Evolutionary conservation across 805 yeast genomes (phyloP).

Genomic region (Ogataea kodamae): DNA sequence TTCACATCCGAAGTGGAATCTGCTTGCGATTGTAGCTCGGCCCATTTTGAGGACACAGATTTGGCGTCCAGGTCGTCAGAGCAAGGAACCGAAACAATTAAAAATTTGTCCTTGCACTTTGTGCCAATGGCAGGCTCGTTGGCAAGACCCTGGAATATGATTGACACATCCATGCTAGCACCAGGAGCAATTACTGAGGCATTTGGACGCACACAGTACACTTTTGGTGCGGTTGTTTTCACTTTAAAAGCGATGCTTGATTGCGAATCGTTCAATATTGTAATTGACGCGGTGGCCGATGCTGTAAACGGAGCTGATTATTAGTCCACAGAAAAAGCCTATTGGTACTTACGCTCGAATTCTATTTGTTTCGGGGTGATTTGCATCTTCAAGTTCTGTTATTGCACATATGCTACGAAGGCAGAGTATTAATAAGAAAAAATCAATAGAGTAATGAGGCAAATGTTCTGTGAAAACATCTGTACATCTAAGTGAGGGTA

Average conservation of each 20-base stretch:
- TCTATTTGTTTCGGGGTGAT: constrained; percentile 71
- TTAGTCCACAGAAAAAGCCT: constrained; percentile 3
- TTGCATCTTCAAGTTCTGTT: constrained; percentile 45
- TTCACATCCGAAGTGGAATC: constrained; percentile 28
- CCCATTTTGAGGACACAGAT: constrained; percentile 67
- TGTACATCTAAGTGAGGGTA: constrained; percentile 12
- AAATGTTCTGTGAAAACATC: constrained; percentile 12
- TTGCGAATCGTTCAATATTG: constrained; percentile 52
- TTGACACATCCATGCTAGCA: constrained; percentile 64
- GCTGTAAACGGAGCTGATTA: constrained; percentile 67
- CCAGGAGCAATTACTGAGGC: constrained; percentile 81
- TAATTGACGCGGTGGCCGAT: constrained; percentile 61
- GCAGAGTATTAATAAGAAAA: constrained; percentile 7
- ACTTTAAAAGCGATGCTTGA: constrained; percentile 83
- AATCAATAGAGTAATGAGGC: constrained; percentile 14
- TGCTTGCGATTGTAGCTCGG: constrained; percentile 60
- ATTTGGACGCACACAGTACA: constrained; percentile 94
- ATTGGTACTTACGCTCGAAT: constrained; percentile 70
- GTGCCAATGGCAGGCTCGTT: constrained; percentile 70
- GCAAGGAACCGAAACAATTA: constrained; percentile 81
- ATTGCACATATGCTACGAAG: constrained; percentile 6
- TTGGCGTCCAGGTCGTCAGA: constrained; percentile 53
- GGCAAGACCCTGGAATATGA: constrained; percentile 79
- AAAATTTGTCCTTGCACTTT: constrained; percentile 88
- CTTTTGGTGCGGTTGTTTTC: constrained; percentile 95